Evolutionary conservation across 345 rosid genomes (phyloP).

Genomic region (Murraya paniculata): DNA sequence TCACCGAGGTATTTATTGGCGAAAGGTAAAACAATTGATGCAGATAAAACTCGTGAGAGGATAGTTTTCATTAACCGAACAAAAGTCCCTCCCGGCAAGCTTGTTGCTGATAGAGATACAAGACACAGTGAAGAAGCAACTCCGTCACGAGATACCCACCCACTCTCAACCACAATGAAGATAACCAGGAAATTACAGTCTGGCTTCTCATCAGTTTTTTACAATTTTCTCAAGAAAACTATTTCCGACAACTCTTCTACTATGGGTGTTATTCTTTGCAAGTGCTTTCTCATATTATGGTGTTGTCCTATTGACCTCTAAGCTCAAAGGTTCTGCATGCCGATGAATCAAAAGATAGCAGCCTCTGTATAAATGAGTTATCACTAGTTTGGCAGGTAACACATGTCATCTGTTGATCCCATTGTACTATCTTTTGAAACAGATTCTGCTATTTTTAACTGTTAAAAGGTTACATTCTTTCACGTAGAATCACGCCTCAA

Average conservation of each 20-base stretch:
- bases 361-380: conserved; percentile 27
- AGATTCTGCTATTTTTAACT: background rate
- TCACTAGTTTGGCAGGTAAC: conserved; percentile 12
- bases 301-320: conserved; percentile 49
- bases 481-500: background rate
- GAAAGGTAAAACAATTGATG: conserved; percentile 43
- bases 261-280: conserved; percentile 53
- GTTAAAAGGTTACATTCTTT: no score
- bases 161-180: conserved; percentile 10
- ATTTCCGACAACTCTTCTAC: conserved; percentile 39
- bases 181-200: conserved; percentile 15
- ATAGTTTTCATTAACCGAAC: conserved; percentile 37
- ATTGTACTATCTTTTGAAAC: background rate
- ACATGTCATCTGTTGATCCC: background rate
- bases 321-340: conserved; percentile 14
- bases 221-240: conserved; percentile 47
- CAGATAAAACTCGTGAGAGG: conserved; percentile 37
- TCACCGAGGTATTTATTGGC: conserved; percentile 62
- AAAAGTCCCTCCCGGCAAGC: conserved; percentile 46
- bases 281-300: conserved; percentile 63
- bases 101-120: conserved; percentile 30
- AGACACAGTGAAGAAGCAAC: conserved; percentile 16
- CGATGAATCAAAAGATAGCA: background rate
- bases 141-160: conserved; percentile 10
- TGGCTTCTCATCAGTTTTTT: conserved; percentile 30